Base-by-base conservation (phyloP, 192 early-diverging fungal genomes). In the Entomortierella chlamydospora region DNA sequence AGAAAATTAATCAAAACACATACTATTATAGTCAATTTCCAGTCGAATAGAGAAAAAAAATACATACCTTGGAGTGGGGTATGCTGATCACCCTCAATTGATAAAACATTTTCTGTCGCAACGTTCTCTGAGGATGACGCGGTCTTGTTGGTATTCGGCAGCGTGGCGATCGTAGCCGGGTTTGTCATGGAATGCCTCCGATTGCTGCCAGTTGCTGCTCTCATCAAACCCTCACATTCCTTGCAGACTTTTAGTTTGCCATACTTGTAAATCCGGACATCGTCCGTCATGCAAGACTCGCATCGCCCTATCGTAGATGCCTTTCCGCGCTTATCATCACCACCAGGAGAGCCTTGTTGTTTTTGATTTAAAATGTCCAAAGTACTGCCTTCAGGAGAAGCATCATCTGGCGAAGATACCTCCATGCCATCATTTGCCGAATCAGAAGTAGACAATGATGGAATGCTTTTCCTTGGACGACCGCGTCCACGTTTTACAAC, bases 161-260 rank as follows among this genome's bases (percentile, higher is more conserved):
- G n/a, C n/a, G n/a, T n/a, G n/a, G n/a, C n/a, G n/a, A n/a, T n/a
- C n/a, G n/a, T n/a, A n/a, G n/a, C n/a, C n/a, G n/a, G n/a, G n/a
- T n/a, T n/a, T n/a, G n/a, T n/a, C n/a, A n/a, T n/a, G n/a, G 13
- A 49, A 10, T 39, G 41, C 23, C 49, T 63, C 23, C 72, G 61
- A 29, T n/a, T 30, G 34, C 57, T 73, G 13, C 72, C 63, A 23
- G 72, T 28, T 23, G 47, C 51, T 29, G 47, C 28, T 15, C 63
- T 45, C 55, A 73, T 73, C 2, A 73, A 26, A 25, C 28, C 18
- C 11, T 66, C 49, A 18, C 72, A 73, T 5, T 47, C 50, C 28
- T 43, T 43, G 49, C 72, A 73, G 1, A 73, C 43, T 7, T 9
- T 51, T 0, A 73, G n/a, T 17, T 53, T 64, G 34, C 72, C 72